Evolutionary conservation across 257 asterid genomes (phyloP), one percentile per base, ranked within the genome.

Genomic region (Vinca minor): DNA sequence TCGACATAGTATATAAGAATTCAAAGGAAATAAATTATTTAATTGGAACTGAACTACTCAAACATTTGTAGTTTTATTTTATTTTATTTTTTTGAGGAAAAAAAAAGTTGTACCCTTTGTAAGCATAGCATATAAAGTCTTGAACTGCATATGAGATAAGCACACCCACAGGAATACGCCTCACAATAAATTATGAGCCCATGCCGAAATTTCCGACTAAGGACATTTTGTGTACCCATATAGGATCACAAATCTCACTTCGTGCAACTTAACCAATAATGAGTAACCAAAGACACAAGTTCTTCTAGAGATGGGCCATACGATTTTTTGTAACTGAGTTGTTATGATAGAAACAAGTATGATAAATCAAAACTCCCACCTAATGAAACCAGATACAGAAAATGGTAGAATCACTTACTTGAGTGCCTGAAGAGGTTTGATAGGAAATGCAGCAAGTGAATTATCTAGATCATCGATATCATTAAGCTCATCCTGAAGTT

Each of bases 361-460:
- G 32, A 25, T 12, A 8, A 34, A 54, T 13, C 47, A 35, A 42
- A 45, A 41, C 7, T 18, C 14, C 39, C 44, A 41, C 65, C 31
- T 64, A 20, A 57, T 76, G 73, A 59, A 11, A 26, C 48, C 26
- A 25, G 23, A 63, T 23, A 20, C 8, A 41, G 28, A 39, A 69
- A 53, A 52, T 18, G 47, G 35, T 26, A 45, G 31, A 57, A 55
- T 15, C 10, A n/a, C 45, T 55, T 85, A 92, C 98, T 87, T 87
- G 79, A 92, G 95, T 69, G 97, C 98, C 80, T 82, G 89, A 60
- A 92, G 89, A 72, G 96, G 96, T 82, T 89, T 87, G 54, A 83
- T 76, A 41, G 97, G 97, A 84, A 92, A 92, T 63, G 87, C 85
- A 82, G 89, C 86, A 70, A 92, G 83, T 13, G 99, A 81, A 64